A percentile compares a stretch with the other conserved stretches of the same genome.
phyloP scores from a whole-genome alignment of 2,329 filamentous ascomycete species.

The Cytospora chrysosperma region DNA sequence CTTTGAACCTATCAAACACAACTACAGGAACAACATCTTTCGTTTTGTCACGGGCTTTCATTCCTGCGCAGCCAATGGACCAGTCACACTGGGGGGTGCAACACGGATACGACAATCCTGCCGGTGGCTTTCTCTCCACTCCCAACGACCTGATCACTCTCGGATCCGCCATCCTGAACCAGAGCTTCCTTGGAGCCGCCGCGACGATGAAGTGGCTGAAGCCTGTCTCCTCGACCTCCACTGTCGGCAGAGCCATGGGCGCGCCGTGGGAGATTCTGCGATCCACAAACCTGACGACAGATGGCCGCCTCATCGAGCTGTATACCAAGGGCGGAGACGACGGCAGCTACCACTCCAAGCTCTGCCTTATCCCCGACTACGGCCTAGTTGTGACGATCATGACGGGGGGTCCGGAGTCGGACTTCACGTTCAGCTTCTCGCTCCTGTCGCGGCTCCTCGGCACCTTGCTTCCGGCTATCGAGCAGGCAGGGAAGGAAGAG shows the following conservation, averaged over 20 bases:
- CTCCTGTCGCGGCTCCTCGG: slow-evolving; percentile 34
- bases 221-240: slow-evolving; percentile 31
- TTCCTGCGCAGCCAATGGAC: slow-evolving; percentile 31
- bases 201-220: slow-evolving; percentile 34
- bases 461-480: slow-evolving; percentile 41
- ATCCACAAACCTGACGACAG: slow-evolving; percentile 34
- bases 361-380: slow-evolving; percentile 47
- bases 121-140: slow-evolving; percentile 33
- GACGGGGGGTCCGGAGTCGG: slow-evolving; percentile 32
- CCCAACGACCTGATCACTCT: slow-evolving; percentile 31
- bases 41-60: slow-evolving; percentile 35
- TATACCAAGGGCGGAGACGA: slow-evolving; percentile 48
- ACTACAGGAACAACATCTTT: slow-evolving; percentile 38
- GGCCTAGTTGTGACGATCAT: slow-evolving; percentile 43
- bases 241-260: slow-evolving; percentile 32
- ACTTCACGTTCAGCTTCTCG: neutral
- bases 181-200: slow-evolving; percentile 27
- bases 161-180: slow-evolving; percentile 30
- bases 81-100: slow-evolving; percentile 33
- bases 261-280: slow-evolving; percentile 37
- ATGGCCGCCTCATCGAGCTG: slow-evolving; percentile 43
- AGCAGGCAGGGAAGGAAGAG: slow-evolving; percentile 41
- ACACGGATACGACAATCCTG: slow-evolving; percentile 25
- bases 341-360: slow-evolving; percentile 39
- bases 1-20: slow-evolving; percentile 40